phyloP scores from a whole-genome alignment of 2,329 filamentous ascomycete genomes.

The Ilyonectria mors-panacis region DNA sequence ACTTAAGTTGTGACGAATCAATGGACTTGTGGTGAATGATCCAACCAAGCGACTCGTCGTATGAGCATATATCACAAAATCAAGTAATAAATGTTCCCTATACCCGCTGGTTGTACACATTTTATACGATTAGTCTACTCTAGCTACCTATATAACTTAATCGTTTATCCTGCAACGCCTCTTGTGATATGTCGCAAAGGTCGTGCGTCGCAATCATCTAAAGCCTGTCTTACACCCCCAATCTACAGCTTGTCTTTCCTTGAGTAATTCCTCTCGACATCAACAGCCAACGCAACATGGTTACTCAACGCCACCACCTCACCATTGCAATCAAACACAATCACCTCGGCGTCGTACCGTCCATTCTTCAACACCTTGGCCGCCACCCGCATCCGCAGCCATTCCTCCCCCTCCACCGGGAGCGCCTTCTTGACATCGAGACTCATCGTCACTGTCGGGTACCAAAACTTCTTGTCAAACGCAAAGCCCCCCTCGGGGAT shows the following conservation, averaged over 20 bases:
- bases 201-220: neutral
- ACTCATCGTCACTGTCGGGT: slow-evolving; percentile 82
- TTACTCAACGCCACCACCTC: slow-evolving; percentile 52
- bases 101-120: no score
- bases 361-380: slow-evolving; percentile 80
- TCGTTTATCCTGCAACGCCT: no score
- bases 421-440: slow-evolving; percentile 83
- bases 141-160: neutral
- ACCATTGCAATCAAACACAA: slow-evolving; percentile 68
- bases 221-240: neutral
- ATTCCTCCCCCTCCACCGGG: slow-evolving; percentile 78
- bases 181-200: neutral
- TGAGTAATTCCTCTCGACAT: slow-evolving; percentile 43
- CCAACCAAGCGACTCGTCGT: no score
- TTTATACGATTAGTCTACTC: neutral
- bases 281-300: slow-evolving; percentile 51
- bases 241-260: slow-evolving; percentile 55
- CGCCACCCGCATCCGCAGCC: slow-evolving; percentile 76
- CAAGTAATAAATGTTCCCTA: no score
- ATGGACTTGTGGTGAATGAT: no score
- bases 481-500: slow-evolving; percentile 39
- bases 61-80: no score
- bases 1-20: no score
- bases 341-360: slow-evolving; percentile 80
- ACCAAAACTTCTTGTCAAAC: slow-evolving; percentile 70